Conservation (phyloP, 345 rosid genomes). For the Gossypium herbaceum region DNA sequence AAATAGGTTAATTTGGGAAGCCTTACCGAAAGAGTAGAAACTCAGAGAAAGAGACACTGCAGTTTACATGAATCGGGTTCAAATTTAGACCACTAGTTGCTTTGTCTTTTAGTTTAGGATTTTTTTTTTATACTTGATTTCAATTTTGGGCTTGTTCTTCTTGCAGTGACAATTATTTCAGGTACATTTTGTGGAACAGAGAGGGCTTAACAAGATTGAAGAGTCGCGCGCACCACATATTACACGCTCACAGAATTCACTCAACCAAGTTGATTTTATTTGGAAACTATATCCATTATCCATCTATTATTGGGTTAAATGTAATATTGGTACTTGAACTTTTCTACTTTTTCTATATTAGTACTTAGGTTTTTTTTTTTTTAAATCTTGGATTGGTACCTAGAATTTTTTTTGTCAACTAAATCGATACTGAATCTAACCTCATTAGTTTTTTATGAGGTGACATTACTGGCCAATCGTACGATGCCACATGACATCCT, state of each 20-base stretch:
- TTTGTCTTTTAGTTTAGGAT: not conserved
- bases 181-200: conserved; percentile 8
- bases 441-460: no score
- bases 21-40: not conserved
- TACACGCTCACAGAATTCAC: not conserved
- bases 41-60: not conserved
- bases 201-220: not conserved
- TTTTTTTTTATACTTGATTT: not conserved
- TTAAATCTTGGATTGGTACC: no score
- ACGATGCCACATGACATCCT: no score
- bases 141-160: not conserved
- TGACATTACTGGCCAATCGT: no score
- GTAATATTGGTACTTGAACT: no score
- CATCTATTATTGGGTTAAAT: no score
- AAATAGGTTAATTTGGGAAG: not conserved
- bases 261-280: not conserved
- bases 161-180: conserved; percentile 9
- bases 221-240: not conserved
- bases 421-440: no score
- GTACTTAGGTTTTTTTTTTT: no score
- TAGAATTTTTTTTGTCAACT: no score
- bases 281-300: no score
- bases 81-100: conserved; percentile 12
- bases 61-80: not conserved
- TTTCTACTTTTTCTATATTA: no score